Conservation (phyloP, 345 rosid genomes). For the Eucalyptus brandiana region DNA sequence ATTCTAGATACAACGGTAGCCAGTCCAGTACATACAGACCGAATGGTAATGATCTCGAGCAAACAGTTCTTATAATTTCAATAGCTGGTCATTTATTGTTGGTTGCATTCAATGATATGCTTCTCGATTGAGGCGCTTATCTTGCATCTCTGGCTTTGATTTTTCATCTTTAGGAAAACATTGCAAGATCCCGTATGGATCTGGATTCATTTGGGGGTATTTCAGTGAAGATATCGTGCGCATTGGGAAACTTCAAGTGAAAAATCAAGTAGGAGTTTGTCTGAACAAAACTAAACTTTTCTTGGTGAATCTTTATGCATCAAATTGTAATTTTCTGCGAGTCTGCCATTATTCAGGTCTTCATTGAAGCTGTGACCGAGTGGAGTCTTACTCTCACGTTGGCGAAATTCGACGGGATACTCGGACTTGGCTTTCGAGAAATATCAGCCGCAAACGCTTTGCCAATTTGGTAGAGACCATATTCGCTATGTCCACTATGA, state of each 20-base stretch:
- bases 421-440: constrained; percentile 31
- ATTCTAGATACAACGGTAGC: constrained; percentile 45
- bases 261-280: constrained; percentile 36
- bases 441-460: constrained; percentile 17
- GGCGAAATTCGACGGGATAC: constrained; percentile 35
- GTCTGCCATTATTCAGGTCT: constrained; percentile 14
- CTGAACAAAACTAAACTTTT: not conserved
- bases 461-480: constrained; percentile 29
- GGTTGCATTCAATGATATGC: not conserved
- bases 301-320: not conserved
- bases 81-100: not conserved
- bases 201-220: constrained; percentile 60
- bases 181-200: constrained; percentile 44
- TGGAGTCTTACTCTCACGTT: constrained; percentile 15
- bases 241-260: constrained; percentile 44
- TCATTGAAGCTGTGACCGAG: constrained; percentile 31
- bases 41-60: constrained; percentile 11
- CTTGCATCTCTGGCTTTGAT: not conserved
- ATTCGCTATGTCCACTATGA: too few species aligned
- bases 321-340: not conserved
- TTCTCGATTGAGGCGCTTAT: not conserved
- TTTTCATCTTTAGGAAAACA: constrained; percentile 19
- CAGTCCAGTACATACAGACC: constrained; percentile 38
- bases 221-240: constrained; percentile 52
- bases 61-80: not conserved